Evolutionary conservation across 257 asterid genomes (phyloP).

Genomic region (Knoxia roxburghii): DNA sequence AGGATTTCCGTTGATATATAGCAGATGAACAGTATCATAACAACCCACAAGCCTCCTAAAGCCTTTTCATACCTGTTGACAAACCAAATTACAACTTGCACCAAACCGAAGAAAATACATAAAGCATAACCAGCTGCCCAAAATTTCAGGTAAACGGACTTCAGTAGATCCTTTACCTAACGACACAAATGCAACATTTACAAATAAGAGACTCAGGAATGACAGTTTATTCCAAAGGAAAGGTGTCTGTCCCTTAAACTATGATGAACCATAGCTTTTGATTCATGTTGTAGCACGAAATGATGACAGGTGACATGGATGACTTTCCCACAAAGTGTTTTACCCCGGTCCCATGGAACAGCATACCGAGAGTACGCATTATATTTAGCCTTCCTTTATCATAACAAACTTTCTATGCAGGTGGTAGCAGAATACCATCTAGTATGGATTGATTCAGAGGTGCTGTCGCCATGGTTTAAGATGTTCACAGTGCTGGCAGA

Average conservation of each 20-base stretch:
- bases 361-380: not conserved
- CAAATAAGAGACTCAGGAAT: not conserved
- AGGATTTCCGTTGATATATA: conserved; percentile 62
- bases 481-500: no score
- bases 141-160: not conserved
- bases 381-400: not conserved
- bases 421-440: not conserved
- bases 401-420: not conserved
- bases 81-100: not conserved
- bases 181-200: not conserved
- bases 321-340: no score
- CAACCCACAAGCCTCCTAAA: conserved; percentile 81
- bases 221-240: not conserved
- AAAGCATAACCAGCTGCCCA: not conserved
- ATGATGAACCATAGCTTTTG: not conserved
- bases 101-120: not conserved
- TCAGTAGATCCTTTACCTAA: not conserved
- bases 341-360: not conserved
- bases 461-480: not conserved
- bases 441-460: not conserved
- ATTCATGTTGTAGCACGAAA: no score
- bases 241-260: not conserved
- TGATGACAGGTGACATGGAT: no score
- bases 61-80: conserved; percentile 52
- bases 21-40: conserved; percentile 52